Evolutionary conservation across 139 green algal species (phyloP), one percentile per base, ranked within the genome.

Genomic region (Trebouxia sp.): DNA sequence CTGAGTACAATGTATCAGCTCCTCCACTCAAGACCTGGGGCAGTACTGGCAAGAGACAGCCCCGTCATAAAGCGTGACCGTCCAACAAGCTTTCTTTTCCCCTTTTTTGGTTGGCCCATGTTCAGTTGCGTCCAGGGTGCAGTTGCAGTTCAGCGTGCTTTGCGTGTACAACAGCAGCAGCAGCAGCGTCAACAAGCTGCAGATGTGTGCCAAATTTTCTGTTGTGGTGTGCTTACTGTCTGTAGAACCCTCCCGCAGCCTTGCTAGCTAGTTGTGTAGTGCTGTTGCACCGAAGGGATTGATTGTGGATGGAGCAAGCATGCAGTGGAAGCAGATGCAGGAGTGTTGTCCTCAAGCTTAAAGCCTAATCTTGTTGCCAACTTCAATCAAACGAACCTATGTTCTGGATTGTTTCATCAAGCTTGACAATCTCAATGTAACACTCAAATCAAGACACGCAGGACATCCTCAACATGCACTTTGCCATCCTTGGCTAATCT

Each of bases 401-500:
- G n/a, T n/a, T n/a, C n/a, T n/a, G n/a, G n/a, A n/a, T 14, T 14
- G 47, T 53, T 53, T 14, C 15, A 53, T 53, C 3, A 26, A 17
- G 47, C 4, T 4, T 53, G 15, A 53, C 47, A 53, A 26, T 53
- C 47, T 53, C 14, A 53, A 53, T 2, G 20, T 53, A 17, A 53
- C 55, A 28, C 12, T 72, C 12, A 72, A 8, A 72, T 45, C 0
- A 72, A 35, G 7, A 72, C 35, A 1, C 32, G 62, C 11, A 72
- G 62, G 5, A 72, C 62, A 72, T 72, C 62, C 20, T 72, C 62
- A 17, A 72, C 62, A n/a, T 72, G 62, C 62, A 72, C 67, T n/a
- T 53, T 77, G 30, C 43, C 75, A 75, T 94, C 89, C 81, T 80
- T 88, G 65, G 91, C 85, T 55, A 94, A 43, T 1, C 83, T 82